These are phyloP conservation scores for Salix brachista DNA, from an alignment of 345 rosid species.

Conservation along the genomic window DNA sequence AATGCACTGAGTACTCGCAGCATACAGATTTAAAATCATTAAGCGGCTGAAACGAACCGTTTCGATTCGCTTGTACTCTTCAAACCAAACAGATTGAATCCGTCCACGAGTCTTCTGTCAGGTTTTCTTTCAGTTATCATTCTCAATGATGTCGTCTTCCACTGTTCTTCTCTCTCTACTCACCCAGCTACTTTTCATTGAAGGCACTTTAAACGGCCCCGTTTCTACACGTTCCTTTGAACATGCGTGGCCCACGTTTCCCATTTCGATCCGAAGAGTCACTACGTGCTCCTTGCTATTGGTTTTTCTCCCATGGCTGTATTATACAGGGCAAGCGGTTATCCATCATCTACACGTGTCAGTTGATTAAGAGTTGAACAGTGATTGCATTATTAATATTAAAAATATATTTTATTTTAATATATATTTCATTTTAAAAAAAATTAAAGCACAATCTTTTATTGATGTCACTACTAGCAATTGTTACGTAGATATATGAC, in stretches of 20 bases:
- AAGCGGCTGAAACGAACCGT: background rate
- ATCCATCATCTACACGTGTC: background rate
- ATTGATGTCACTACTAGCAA: no score
- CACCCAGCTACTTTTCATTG: background rate
- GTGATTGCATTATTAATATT: no score
- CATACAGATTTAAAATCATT: background rate
- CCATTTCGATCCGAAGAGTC: no score
- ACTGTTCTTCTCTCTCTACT: background rate
- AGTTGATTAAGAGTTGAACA: background rate
- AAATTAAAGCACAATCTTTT: no score
- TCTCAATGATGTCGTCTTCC: background rate
- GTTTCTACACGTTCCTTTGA: background rate
- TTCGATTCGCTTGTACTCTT: background rate
- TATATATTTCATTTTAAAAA: no score
- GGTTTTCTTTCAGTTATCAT: background rate
- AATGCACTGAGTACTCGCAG: background rate
- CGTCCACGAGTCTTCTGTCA: background rate
- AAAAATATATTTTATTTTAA: no score
- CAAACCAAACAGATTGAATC: background rate
- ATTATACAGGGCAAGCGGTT: background rate
- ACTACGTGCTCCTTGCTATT: background rate
- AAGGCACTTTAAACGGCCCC: background rate
- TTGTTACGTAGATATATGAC: no score
- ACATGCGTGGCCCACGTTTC: background rate
- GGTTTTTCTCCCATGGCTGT: background rate